Evolutionary conservation across 129 eudicot species (phyloP), one percentile per base, ranked within the genome.

Genomic region (Arctium lappa): DNA sequence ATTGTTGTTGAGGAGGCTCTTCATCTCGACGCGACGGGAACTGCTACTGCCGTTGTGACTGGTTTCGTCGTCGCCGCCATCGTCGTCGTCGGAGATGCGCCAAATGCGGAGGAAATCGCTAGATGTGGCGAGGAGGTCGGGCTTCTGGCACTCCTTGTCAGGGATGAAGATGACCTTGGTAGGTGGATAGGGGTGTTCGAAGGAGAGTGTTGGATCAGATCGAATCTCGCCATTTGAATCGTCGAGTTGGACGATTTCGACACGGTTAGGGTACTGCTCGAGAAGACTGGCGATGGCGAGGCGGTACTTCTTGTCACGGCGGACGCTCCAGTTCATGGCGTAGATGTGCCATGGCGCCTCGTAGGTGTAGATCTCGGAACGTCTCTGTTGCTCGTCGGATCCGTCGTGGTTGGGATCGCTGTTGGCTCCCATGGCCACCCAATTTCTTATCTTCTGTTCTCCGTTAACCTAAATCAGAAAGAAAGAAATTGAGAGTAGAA

Each of bases 311-410:
- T 92, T 92, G 91, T 95, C 98, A 74, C 89, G 85, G 62, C 98
- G 98, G 0, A 95, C 98, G 81, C 97, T 91, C 98, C 98, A 95
- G 80, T 95, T 95, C 97, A 95, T 95, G 76, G 98, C 97, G 93
- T 95, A 95, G 80, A 95, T 89, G 83, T 91, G 97, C 98, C 98
- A 95, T 5, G 98, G 98, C 1, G 98, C 97, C 53, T 95, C 97
- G 88, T 95, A 95, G 2, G 98, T 95, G 91, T 95, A 95, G 91
- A 95, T 95, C 90, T 95, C 98, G 5, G 98, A 92, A 0, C 96
- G 91, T 3, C 95, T 76, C 65, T 95, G 98, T 80, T 91, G 97
- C 82, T 94, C 98, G 89, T 92, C 97, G 22, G 97, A 92, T 8
- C 85, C 90, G n/a, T 89, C 96, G 32, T 79, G 91, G 75, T 84